Evolutionary conservation across 495 filamentous ascomycete species (phyloP).

Genomic region (Daldinia childiae): DNA sequence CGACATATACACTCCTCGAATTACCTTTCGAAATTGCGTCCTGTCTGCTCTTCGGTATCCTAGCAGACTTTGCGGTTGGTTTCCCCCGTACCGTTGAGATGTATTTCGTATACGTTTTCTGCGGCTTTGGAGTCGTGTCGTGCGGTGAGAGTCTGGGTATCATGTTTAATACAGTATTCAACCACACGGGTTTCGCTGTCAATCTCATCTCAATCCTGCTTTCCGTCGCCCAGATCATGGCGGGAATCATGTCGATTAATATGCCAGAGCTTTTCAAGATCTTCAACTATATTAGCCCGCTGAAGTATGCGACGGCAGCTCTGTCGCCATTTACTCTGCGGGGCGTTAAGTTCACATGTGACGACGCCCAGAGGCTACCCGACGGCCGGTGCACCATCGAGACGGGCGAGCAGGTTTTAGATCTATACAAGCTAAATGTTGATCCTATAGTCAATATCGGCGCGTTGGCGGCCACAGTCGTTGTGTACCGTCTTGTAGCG

Average conservation of each 20-base stretch:
- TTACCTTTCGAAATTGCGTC: conserved; percentile 73
- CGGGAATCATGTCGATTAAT: conserved; percentile 72
- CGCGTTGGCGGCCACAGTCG: conserved; percentile 65
- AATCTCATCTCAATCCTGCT: conserved; percentile 72
- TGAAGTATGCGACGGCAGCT: conserved; percentile 72
- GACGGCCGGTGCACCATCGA: conserved; percentile 67
- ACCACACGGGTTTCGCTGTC: conserved; percentile 77
- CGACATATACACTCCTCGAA: conserved; percentile 72
- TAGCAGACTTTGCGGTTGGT: conserved; percentile 68
- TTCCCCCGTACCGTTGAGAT: conserved; percentile 67
- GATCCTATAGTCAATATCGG: conserved; percentile 66
- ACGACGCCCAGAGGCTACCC: conserved; percentile 61
- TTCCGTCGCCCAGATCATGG: conserved; percentile 71
- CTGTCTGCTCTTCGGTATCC: conserved; percentile 68
- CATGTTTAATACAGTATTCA: conserved; percentile 79
- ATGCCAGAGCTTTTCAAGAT: conserved; percentile 71
- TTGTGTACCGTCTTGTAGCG: conserved; percentile 72
- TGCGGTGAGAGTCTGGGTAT: conserved; percentile 81
- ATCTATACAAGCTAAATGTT: conserved; percentile 69
- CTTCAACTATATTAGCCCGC: conserved; percentile 73
- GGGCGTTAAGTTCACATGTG: conserved; percentile 67
- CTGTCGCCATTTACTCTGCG: conserved; percentile 67
- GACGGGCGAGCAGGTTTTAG: conserved; percentile 69
- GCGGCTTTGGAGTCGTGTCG: conserved; percentile 74
- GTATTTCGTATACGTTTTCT: conserved; percentile 72